phyloP scores from a whole-genome alignment of 345 rosid species.

The Punica granatum region DNA sequence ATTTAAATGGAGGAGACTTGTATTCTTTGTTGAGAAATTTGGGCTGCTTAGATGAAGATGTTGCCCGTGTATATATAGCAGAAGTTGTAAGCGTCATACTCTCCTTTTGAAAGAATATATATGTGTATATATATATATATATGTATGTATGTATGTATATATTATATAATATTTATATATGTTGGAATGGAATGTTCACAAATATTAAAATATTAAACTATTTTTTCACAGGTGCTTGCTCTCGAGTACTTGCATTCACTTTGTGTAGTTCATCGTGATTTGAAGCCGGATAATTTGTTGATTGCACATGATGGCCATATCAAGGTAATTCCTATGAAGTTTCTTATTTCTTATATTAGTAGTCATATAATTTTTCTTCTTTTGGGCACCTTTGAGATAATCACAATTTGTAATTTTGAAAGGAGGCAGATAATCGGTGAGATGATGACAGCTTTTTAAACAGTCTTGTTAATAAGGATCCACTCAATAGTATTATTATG shows the following conservation, averaged over 20 bases:
- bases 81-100: constrained; percentile 76
- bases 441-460: neutral
- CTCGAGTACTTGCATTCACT: constrained; percentile 92
- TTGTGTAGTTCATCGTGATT: constrained; percentile 94
- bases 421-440: neutral
- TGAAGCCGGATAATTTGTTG: constrained; percentile 97
- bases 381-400: neutral
- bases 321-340: constrained; percentile 50
- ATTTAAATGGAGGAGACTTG: constrained; percentile 95
- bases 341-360: neutral
- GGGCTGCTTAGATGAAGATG: constrained; percentile 97
- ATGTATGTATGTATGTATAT: too few species aligned
- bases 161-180: too few species aligned
- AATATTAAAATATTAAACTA: neutral
- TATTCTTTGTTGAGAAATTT: constrained; percentile 92
- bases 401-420: neutral
- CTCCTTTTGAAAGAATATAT: too few species aligned
- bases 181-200: neutral
- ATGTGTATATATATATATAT: too few species aligned
- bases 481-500: neutral
- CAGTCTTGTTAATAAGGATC: neutral
- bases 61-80: constrained; percentile 96
- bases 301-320: constrained; percentile 99
- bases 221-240: constrained; percentile 72
- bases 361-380: neutral